Percentiles rank a stretch among this genome's conserved stretches.
Evolutionary conservation across 2,329 filamentous ascomycete species (phyloP).

Genomic region (Scytalidium sp.): DNA sequence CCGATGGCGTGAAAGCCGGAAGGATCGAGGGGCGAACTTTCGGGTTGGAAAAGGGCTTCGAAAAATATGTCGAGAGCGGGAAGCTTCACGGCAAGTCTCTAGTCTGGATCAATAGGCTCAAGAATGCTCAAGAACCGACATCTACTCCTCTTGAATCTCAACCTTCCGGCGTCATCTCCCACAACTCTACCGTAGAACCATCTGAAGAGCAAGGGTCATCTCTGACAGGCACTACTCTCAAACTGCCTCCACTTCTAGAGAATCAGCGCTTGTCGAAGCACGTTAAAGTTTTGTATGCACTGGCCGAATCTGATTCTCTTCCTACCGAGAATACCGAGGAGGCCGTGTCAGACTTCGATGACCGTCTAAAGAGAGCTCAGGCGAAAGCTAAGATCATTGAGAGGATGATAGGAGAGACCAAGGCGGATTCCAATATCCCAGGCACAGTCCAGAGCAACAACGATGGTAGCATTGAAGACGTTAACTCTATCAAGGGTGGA

Average conservation of each 20-base stretch:
- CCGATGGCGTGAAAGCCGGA: constrained; percentile 75
- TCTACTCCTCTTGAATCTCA: not conserved
- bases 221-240: too few species aligned
- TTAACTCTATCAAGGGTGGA: constrained; percentile 36
- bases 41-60: constrained; percentile 88
- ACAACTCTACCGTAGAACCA: not conserved
- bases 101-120: constrained; percentile 78
- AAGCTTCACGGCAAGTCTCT: constrained; percentile 72
- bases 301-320: constrained; percentile 76
- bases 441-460: constrained; percentile 8
- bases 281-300: constrained; percentile 67
- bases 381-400: constrained; percentile 86
- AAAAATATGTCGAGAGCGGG: constrained; percentile 84
- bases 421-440: constrained; percentile 6
- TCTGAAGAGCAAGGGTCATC: not conserved
- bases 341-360: constrained; percentile 86
- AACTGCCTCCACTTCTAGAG: constrained; percentile 42
- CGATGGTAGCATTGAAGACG: constrained; percentile 46
- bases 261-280: constrained; percentile 75
- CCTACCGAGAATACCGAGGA: constrained; percentile 84
- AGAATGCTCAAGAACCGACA: constrained; percentile 15
- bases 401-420: constrained; percentile 54
- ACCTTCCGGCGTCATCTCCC: not conserved
- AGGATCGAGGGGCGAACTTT: constrained; percentile 86
- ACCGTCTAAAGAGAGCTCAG: constrained; percentile 77